Evolutionary conservation across 768 basidiomycete genomes (phyloP).

Genomic region (Nidularia sp.): DNA sequence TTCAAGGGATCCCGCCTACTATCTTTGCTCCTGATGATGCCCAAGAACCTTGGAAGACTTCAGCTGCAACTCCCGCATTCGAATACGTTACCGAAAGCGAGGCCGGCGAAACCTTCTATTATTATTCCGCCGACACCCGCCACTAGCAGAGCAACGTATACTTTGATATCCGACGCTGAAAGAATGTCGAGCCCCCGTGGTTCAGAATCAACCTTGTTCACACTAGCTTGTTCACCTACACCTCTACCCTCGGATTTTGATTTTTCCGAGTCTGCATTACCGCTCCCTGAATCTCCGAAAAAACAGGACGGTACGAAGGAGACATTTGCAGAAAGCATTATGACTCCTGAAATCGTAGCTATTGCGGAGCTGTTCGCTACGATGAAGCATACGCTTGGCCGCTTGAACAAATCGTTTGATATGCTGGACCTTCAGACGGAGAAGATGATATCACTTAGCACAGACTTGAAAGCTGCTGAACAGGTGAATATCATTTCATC

Average conservation of each 20-base stretch:
- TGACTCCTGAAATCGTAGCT: constrained; percentile 33
- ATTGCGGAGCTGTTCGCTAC: constrained; percentile 40
- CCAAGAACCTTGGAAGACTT: not conserved
- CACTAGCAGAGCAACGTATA: constrained; percentile 3
- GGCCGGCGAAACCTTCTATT: constrained; percentile 16
- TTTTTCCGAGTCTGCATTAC: not conserved
- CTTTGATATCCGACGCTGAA: not conserved
- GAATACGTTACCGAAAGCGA: not conserved
- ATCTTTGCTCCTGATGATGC: not conserved
- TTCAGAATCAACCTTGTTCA: not conserved
- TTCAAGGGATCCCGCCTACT: too few species aligned
- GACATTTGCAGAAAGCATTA: constrained; percentile 13
- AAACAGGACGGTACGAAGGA: not conserved
- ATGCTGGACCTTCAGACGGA: constrained; percentile 40
- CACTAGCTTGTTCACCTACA: constrained; percentile 3
- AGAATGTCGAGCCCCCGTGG: not conserved
- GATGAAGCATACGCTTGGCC: constrained; percentile 38
- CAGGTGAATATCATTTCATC: constrained; percentile 27
- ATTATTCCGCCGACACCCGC: constrained; percentile 18
- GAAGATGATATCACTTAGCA: constrained; percentile 35
- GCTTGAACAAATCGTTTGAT: constrained; percentile 39
- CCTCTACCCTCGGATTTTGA: not conserved
- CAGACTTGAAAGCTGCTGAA: constrained; percentile 38
- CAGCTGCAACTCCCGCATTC: not conserved
- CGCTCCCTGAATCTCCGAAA: not conserved